Evolutionary conservation across 148 eudicot species (phyloP).

Genomic region (Persicaria tinctoria): DNA sequence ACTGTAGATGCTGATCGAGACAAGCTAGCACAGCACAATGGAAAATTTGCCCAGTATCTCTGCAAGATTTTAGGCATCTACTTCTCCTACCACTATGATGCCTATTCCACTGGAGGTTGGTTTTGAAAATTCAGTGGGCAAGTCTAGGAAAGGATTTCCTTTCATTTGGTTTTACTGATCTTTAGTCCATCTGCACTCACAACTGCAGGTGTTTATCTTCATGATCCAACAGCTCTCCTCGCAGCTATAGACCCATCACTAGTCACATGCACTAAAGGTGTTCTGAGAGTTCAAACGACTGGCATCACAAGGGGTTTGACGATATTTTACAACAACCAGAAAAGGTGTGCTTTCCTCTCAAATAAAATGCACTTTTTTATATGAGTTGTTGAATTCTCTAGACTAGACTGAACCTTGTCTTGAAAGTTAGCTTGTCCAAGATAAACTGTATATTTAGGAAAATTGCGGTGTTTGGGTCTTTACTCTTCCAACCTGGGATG

Average conservation of each 20-base stretch:
- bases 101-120: slow-evolving; percentile 67
- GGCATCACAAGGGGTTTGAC: slow-evolving; percentile 92
- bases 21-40: slow-evolving; percentile 48
- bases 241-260: slow-evolving; percentile 90
- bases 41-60: slow-evolving; percentile 65
- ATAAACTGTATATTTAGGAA: background rate
- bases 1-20: slow-evolving; percentile 68
- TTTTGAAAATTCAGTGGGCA: background rate
- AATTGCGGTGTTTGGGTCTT: background rate
- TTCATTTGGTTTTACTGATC: slow-evolving; percentile 16
- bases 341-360: slow-evolving; percentile 38
- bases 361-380: background rate
- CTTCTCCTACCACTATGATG: slow-evolving; percentile 66
- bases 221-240: slow-evolving; percentile 78
- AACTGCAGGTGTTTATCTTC: slow-evolving; percentile 81
- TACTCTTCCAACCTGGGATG: background rate
- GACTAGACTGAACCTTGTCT: background rate
- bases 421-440: background rate
- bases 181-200: slow-evolving; percentile 9
- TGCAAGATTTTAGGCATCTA: slow-evolving; percentile 81
- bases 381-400: background rate
- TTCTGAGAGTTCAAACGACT: slow-evolving; percentile 68
- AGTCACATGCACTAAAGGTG: slow-evolving; percentile 76
- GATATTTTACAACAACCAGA: slow-evolving; percentile 70
- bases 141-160: background rate